Conservation (phyloP, 2,329 filamentous ascomycete species). For the Fusarium humuli region DNA sequence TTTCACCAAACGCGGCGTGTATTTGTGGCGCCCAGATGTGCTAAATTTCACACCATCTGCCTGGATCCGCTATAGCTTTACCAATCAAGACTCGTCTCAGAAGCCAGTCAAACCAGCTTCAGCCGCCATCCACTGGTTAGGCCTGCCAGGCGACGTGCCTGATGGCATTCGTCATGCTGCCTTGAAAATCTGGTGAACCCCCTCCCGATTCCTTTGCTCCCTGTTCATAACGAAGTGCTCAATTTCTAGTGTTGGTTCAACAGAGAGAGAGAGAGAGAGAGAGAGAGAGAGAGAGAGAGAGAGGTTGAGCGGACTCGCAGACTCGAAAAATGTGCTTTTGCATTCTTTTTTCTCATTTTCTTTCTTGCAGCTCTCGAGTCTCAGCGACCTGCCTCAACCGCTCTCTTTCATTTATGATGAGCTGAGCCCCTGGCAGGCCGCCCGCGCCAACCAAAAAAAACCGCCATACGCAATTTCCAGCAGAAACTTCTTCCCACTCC, state of each 20-base stretch:
- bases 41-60: constrained; percentile 38
- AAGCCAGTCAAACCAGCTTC: constrained; percentile 10
- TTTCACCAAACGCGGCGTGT: constrained; percentile 31
- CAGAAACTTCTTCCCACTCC: constrained; percentile 28
- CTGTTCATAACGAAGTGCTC: constrained; percentile 44
- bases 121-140: constrained; percentile 6
- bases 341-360: constrained; percentile 22
- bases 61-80: background rate
- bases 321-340: constrained; percentile 32
- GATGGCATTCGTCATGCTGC: constrained; percentile 42
- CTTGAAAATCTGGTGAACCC: constrained; percentile 48
- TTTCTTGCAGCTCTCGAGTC: constrained; percentile 26
- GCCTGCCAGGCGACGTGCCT: constrained; percentile 39
- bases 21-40: constrained; percentile 39
- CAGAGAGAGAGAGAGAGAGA: constrained; percentile 9
- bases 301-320: constrained; percentile 25
- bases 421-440: constrained; percentile 31
- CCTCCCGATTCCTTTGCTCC: constrained; percentile 45
- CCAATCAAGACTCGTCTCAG: constrained; percentile 14
- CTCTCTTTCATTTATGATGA: constrained; percentile 19
- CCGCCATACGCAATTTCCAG: constrained; percentile 46
- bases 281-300: constrained; percentile 7
- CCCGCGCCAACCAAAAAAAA: constrained; percentile 36
- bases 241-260: constrained; percentile 41
- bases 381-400: constrained; percentile 22